phyloP scores from a whole-genome alignment of 192 early-diverging fungal genomes.

The Backusella parvicylindrica region DNA sequence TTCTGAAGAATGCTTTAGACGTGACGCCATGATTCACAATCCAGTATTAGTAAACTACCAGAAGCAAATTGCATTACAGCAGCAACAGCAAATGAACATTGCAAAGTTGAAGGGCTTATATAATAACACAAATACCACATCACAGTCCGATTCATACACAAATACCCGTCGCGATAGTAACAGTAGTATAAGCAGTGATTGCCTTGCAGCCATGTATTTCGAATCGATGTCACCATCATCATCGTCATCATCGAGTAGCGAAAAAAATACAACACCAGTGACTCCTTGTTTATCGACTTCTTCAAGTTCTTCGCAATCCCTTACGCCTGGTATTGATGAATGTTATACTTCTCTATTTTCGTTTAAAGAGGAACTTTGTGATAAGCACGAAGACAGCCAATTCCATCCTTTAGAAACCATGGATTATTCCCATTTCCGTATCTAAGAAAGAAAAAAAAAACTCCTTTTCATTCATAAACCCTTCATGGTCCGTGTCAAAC shows the following conservation, averaged over 20 bases:
- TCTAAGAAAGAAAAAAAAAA: not conserved
- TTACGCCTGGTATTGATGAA: not conserved
- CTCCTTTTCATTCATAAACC: not conserved
- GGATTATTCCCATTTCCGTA: not conserved
- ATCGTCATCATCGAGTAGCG: not conserved
- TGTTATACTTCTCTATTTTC: not conserved
- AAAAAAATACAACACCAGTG: not conserved
- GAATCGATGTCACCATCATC: not conserved
- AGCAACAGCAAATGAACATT: not conserved
- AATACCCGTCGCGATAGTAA: not conserved
- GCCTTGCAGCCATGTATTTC: conserved; percentile 9
- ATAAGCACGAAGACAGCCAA: not conserved
- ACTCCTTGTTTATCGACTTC: not conserved
- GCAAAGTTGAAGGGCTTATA: not conserved
- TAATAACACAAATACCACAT: not conserved
- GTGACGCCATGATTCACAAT: not conserved
- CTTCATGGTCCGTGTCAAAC: not conserved
- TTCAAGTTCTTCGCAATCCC: not conserved
- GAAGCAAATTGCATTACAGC: not conserved
- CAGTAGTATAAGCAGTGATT: conserved; percentile 2
- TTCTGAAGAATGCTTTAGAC: conserved; percentile 4
- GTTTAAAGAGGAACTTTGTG: not conserved
- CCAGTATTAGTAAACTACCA: not conserved
- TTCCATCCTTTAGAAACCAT: not conserved
- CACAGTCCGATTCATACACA: not conserved